phyloP scores from a whole-genome alignment of 371 early-diverging fungal genomes.

The Mortierella sp. region DNA sequence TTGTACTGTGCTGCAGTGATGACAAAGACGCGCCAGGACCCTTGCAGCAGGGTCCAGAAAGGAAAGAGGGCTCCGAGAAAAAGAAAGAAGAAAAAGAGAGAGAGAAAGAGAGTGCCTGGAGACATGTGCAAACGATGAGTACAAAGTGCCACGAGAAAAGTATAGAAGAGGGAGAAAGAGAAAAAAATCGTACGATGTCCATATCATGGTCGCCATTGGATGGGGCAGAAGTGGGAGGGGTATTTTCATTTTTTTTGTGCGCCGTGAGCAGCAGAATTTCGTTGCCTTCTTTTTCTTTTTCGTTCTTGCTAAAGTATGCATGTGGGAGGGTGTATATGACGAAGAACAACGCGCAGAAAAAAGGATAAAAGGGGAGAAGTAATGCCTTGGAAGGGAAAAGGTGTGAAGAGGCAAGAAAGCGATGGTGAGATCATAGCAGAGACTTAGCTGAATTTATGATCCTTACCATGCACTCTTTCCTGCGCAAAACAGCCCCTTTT shows the following conservation, averaged over 20 bases:
- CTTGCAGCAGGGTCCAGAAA: conserved; percentile 1
- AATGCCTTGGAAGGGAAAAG: too few relatives aligned
- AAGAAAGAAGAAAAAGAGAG: neutral
- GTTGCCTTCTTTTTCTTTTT: neutral
- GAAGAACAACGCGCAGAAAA: neutral
- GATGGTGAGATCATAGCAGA: too few relatives aligned
- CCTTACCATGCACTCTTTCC: too few relatives aligned
- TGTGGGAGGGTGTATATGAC: neutral
- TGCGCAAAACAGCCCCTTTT: too few relatives aligned
- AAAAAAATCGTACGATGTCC: neutral
- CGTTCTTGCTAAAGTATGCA: neutral
- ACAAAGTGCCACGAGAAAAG: neutral
- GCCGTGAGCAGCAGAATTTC: neutral
- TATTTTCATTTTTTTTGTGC: neutral
- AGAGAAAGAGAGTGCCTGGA: neutral
- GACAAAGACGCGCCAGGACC: neutral
- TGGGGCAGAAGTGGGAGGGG: neutral
- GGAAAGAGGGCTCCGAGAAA: neutral
- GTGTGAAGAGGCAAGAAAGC: too few relatives aligned
- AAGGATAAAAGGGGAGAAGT: too few relatives aligned
- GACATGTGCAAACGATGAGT: neutral
- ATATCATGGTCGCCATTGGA: neutral
- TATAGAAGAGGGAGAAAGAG: neutral
- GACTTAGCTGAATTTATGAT: too few relatives aligned
- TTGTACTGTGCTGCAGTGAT: neutral